These are phyloP conservation scores for Asterochloris sp. DNA, from an alignment of 139 green algal species.

Conservation along the genomic window DNA sequence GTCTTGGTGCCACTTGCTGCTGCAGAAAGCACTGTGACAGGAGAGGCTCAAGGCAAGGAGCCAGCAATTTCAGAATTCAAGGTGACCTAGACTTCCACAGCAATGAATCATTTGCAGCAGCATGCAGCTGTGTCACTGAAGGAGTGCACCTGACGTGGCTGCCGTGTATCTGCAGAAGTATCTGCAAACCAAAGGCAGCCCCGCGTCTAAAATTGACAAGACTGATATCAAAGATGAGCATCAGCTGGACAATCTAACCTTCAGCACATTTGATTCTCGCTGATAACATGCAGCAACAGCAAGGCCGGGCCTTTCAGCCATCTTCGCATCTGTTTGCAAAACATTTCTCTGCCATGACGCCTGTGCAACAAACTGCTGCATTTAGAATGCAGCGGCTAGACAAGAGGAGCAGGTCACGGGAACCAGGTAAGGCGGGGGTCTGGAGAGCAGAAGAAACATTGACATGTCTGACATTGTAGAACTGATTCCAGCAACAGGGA, in stretches of 20 bases:
- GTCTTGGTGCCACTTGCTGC: too few relatives aligned
- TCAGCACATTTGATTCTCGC: conserved; percentile 8
- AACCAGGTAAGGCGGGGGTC: too few relatives aligned
- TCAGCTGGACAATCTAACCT: conserved; percentile 7
- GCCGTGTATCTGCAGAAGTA: neutral
- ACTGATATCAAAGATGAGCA: conserved; percentile 1
- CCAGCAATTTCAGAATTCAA: conserved; percentile 9
- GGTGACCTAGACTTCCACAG: neutral
- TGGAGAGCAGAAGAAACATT: too few relatives aligned
- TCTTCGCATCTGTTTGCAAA: too few relatives aligned
- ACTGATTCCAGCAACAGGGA: too few relatives aligned
- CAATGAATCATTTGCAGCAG: neutral
- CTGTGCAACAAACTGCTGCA: too few relatives aligned
- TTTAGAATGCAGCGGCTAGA: too few relatives aligned
- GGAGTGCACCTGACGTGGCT: too few relatives aligned
- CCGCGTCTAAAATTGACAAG: conserved; percentile 12
- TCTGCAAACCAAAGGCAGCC: conserved; percentile 3
- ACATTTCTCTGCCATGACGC: too few relatives aligned
- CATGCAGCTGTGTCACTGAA: neutral
- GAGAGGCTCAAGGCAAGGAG: conserved; percentile 10
- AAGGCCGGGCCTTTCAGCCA: too few relatives aligned
- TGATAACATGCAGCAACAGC: neutral
- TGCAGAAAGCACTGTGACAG: neutral
- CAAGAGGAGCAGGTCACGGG: too few relatives aligned
- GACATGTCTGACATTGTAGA: too few relatives aligned